Evolutionary conservation across 257 asterid genomes (phyloP).

Genomic region (Solanum peruvianum): DNA sequence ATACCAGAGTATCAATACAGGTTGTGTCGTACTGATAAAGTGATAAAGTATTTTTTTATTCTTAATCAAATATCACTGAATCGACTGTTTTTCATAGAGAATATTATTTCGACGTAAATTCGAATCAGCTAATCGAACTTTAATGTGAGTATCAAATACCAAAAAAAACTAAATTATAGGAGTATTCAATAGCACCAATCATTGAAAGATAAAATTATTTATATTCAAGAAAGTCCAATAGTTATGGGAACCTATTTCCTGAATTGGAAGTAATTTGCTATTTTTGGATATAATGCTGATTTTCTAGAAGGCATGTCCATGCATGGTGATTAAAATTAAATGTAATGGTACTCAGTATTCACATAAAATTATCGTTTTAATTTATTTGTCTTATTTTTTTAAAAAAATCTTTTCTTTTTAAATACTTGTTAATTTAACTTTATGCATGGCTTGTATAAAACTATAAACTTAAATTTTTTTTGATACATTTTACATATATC

Average conservation of each 20-base stretch:
- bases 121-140: too few species aligned
- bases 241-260: background rate
- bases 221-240: background rate
- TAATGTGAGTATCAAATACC: too few species aligned
- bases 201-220: background rate
- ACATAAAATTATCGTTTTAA: accelerated
- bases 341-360: background rate
- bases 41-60: accelerated
- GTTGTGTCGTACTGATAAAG: too few species aligned
- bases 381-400: too few species aligned
- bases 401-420: too few species aligned
- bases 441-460: background rate
- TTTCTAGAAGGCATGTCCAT: background rate
- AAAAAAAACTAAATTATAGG: background rate
- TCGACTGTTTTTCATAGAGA: too few species aligned
- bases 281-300: background rate
- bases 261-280: background rate
- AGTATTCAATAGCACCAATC: background rate
- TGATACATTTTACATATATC: too few species aligned
- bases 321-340: background rate
- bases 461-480: accelerated
- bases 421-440: too few species aligned
- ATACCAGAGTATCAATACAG: background rate
- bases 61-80: accelerated
- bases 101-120: too few species aligned